Evolutionary conservation across 1,284 basidiomycete species (phyloP).

Genomic region (Neonothopanus nambi): DNA sequence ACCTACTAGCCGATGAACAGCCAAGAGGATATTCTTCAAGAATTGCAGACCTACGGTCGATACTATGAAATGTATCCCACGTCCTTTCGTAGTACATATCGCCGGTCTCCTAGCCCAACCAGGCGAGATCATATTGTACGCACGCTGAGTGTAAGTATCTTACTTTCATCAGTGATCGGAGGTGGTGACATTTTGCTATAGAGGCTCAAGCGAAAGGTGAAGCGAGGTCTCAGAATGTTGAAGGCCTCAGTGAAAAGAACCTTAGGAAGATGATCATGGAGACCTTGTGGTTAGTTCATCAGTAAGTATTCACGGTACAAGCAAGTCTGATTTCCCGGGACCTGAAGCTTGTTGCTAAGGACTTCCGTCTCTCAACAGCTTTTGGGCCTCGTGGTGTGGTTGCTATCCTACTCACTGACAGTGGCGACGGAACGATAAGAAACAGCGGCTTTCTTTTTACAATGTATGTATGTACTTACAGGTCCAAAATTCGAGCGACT

Average conservation of each 20-base stretch:
- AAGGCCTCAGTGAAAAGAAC: not conserved
- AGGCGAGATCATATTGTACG: not conserved
- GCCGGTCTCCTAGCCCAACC: not conserved
- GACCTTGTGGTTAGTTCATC: no score
- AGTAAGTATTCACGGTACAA: no score
- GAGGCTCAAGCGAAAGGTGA: constrained; percentile 1
- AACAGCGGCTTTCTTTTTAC: no score
- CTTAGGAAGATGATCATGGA: not conserved
- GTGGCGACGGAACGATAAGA: no score
- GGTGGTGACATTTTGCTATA: not conserved
- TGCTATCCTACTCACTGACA: no score
- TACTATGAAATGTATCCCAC: not conserved
- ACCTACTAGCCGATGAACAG: constrained; percentile 20
- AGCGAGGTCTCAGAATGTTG: not conserved
- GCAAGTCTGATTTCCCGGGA: no score
- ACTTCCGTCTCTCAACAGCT: no score
- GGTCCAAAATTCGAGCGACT: no score
- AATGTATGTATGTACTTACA: no score
- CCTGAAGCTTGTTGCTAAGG: no score
- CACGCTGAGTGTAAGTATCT: not conserved
- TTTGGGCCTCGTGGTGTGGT: no score
- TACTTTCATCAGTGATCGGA: not conserved
- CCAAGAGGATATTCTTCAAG: constrained; percentile 21
- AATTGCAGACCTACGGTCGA: constrained; percentile 18
- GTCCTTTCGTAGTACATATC: not conserved